Percentiles rank a stretch among this genome's conserved stretches.
These are phyloP conservation scores for Rubia tinctorum DNA, from an alignment of 305 asterid species.

Conservation along the genomic window DNA sequence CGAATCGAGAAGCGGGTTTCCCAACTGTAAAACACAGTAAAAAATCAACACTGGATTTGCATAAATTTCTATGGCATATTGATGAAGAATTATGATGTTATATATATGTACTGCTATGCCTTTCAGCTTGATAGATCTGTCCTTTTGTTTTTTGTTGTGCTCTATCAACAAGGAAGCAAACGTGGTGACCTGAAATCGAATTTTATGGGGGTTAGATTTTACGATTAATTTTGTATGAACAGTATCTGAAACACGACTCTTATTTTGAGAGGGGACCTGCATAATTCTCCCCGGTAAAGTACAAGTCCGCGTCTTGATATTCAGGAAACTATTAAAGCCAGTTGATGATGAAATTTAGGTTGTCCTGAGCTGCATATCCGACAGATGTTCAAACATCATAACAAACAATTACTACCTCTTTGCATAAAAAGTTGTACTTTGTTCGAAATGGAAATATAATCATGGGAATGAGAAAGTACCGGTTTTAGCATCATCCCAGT, in stretches of 20 bases:
- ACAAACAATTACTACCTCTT: neutral
- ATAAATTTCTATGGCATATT: neutral
- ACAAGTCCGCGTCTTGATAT: conserved; percentile 49
- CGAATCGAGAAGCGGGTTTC: conserved; percentile 30
- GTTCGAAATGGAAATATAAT: neutral
- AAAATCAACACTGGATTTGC: neutral
- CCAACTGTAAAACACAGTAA: conserved; percentile 17
- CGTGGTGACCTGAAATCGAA: conserved; percentile 21
- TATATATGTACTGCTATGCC: conserved; percentile 59
- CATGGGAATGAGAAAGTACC: conserved; percentile 3
- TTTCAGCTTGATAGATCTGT: conserved; percentile 44
- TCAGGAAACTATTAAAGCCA: conserved; percentile 59
- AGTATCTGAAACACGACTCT: neutral
- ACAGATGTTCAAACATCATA: neutral
- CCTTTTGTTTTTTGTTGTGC: conserved; percentile 17
- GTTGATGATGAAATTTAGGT: conserved; percentile 53
- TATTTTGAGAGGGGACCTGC: conserved; percentile 39
- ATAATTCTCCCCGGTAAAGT: conserved; percentile 70
- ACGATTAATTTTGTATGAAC: no score
- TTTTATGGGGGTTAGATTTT: conserved; percentile 13
- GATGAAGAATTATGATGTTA: neutral
- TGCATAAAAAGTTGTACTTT: no score
- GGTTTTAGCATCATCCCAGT: conserved; percentile 23
- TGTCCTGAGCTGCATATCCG: conserved; percentile 48
- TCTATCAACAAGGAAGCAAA: conserved; percentile 20